These are phyloP conservation scores for Persicaria tinctoria DNA, from an alignment of 148 eudicot species.

Conservation along the genomic window DNA sequence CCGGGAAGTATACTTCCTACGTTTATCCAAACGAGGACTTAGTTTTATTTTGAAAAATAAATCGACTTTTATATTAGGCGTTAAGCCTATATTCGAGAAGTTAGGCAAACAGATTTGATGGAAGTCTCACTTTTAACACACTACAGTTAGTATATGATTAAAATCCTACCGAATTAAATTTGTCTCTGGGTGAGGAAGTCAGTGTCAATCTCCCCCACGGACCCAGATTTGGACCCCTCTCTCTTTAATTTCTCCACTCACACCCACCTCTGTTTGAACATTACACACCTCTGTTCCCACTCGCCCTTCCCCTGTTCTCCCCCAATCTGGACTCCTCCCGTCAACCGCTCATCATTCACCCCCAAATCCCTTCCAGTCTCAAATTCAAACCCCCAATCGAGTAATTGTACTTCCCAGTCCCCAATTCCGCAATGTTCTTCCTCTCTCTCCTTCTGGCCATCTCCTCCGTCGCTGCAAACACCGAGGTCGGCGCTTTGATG, in stretches of 20 bases:
- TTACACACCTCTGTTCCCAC: neutral
- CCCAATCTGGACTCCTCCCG: neutral
- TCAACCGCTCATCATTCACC: neutral
- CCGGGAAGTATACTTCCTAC: too few relatives aligned
- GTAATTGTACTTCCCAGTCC: neutral
- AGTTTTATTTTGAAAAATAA: too few relatives aligned
- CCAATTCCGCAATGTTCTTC: neutral
- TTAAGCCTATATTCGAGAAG: too few relatives aligned
- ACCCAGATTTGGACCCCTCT: neutral
- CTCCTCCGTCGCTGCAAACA: constrained; percentile 25
- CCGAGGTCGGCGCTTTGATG: constrained; percentile 68
- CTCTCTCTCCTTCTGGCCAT: constrained; percentile 8
- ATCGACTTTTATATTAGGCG: too few relatives aligned
- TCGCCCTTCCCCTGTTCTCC: neutral
- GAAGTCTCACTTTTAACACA: neutral
- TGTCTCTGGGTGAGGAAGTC: neutral
- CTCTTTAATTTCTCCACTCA: neutral
- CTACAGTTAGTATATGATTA: neutral
- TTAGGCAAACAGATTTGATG: too few relatives aligned
- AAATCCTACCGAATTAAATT: neutral
- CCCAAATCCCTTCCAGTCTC: neutral
- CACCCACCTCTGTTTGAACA: constrained; percentile 8
- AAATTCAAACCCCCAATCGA: neutral
- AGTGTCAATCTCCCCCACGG: neutral
- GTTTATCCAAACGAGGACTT: too few relatives aligned